Conservation (phyloP, 2,329 filamentous ascomycete species). For the Diaporthe citrichinensis region DNA sequence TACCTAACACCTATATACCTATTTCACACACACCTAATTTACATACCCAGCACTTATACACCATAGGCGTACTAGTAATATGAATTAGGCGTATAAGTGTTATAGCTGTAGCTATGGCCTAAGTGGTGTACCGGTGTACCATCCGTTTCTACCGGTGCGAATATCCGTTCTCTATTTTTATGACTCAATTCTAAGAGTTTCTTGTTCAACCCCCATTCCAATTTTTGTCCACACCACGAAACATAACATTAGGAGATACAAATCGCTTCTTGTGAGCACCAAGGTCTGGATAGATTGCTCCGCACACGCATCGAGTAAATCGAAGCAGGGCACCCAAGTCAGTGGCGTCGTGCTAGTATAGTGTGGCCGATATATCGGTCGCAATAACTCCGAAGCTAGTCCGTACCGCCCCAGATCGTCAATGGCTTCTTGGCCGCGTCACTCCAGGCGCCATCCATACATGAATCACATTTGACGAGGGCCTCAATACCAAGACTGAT, state of each 20-base stretch:
- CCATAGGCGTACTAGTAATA: too few relatives aligned
- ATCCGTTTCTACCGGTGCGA: too few relatives aligned
- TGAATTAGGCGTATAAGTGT: too few relatives aligned
- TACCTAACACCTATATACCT: too few relatives aligned
- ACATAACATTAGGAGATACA: background rate
- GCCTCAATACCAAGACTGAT: background rate
- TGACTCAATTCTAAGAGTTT: background rate
- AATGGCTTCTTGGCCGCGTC: slow-evolving; percentile 22
- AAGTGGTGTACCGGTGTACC: too few relatives aligned
- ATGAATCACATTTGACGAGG: background rate
- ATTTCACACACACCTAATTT: too few relatives aligned
- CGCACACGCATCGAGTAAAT: background rate
- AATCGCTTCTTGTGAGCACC: background rate
- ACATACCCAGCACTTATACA: too few relatives aligned
- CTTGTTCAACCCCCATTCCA: background rate
- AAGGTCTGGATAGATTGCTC: background rate
- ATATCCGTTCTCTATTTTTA: too few relatives aligned
- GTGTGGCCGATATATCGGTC: slow-evolving; percentile 4
- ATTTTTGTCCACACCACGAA: too few relatives aligned
- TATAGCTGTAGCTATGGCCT: too few relatives aligned
- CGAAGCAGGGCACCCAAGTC: background rate
- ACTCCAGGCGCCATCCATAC: background rate
- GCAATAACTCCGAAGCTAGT: slow-evolving; percentile 25
- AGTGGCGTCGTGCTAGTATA: slow-evolving; percentile 13
- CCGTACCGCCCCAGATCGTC: slow-evolving; percentile 7